Percentiles rank a stretch among this genome's conserved stretches.
Evolutionary conservation across 179 eudicot species (phyloP).

Genomic region (Beta lomatogona): DNA sequence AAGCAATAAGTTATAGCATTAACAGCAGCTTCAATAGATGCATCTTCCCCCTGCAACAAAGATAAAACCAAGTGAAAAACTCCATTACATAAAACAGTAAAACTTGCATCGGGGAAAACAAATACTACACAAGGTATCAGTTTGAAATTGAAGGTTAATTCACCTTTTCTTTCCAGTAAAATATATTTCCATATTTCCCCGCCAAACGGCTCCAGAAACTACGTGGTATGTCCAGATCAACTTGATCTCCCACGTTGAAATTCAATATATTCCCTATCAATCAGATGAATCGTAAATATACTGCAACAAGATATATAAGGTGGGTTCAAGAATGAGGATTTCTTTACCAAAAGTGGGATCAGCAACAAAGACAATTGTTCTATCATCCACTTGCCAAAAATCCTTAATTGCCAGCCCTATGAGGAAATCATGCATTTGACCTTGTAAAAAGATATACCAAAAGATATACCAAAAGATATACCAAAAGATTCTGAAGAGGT

Average conservation of each 20-base stretch:
- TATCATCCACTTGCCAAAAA: slow-evolving; percentile 92
- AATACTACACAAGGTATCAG: not conserved
- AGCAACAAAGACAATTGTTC: slow-evolving; percentile 94
- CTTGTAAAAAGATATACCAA: not conserved
- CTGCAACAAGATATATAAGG: not conserved
- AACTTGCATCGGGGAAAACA: not conserved
- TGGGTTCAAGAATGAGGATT: not conserved
- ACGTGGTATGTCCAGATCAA: slow-evolving; percentile 85
- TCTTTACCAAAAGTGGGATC: slow-evolving; percentile 89
- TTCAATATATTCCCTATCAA: slow-evolving; percentile 77
- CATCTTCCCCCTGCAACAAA: slow-evolving; percentile 77
- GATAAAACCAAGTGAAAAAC: not conserved
- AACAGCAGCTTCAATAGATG: slow-evolving; percentile 92
- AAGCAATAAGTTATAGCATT: slow-evolving; percentile 82
- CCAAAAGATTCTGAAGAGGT: not conserved
- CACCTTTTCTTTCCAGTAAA: slow-evolving; percentile 97
- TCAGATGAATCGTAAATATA: not conserved
- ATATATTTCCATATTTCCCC: slow-evolving; percentile 90
- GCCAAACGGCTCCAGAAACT: slow-evolving; percentile 97
- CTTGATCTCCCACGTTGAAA: slow-evolving; percentile 81
- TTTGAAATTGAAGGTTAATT: not conserved
- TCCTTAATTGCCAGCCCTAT: slow-evolving; percentile 91
- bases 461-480: not conserved
- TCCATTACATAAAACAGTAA: not conserved
- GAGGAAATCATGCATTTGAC: not conserved